Percentiles rank a stretch among this genome's conserved stretches.
Evolutionary conservation across 2,329 filamentous ascomycete genomes (phyloP).

Genomic region (Arthroderma uncinatum): DNA sequence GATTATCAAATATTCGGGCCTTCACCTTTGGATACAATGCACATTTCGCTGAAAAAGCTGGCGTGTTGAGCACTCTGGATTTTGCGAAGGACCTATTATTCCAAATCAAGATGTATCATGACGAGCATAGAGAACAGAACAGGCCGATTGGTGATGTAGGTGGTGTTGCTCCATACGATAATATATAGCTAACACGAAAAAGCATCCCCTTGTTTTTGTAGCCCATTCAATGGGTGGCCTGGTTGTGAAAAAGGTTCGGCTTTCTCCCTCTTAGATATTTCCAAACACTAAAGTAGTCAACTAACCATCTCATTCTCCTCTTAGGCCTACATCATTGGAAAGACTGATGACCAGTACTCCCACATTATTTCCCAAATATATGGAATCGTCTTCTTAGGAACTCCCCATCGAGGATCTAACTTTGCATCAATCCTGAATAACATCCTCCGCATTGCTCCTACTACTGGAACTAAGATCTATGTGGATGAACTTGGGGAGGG

Average conservation of each 20-base stretch:
- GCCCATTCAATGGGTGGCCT: conserved; percentile 39
- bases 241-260: conserved; percentile 19
- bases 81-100: conserved; percentile 10
- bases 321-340: conserved; percentile 14
- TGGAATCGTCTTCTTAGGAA: conserved; percentile 19
- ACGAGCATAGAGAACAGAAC: not conserved
- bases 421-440: conserved; percentile 14
- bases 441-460: conserved; percentile 23
- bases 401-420: conserved; percentile 20
- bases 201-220: conserved; percentile 31
- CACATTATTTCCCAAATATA: conserved; percentile 5
- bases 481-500: conserved; percentile 30
- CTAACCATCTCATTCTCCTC: conserved; percentile 2
- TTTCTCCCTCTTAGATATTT: not conserved
- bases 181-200: too few relatives aligned
- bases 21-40: conserved; percentile 20
- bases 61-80: conserved; percentile 5
- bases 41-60: not conserved
- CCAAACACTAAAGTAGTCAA: not conserved
- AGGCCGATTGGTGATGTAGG: not conserved
- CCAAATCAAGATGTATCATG: conserved; percentile 1
- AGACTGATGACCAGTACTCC: conserved; percentile 10
- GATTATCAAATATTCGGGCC: conserved; percentile 24
- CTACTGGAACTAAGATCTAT: conserved; percentile 26
- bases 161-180: too few relatives aligned